phyloP scores from a whole-genome alignment of 768 basidiomycete genomes.

The Mycena polygramma region DNA sequence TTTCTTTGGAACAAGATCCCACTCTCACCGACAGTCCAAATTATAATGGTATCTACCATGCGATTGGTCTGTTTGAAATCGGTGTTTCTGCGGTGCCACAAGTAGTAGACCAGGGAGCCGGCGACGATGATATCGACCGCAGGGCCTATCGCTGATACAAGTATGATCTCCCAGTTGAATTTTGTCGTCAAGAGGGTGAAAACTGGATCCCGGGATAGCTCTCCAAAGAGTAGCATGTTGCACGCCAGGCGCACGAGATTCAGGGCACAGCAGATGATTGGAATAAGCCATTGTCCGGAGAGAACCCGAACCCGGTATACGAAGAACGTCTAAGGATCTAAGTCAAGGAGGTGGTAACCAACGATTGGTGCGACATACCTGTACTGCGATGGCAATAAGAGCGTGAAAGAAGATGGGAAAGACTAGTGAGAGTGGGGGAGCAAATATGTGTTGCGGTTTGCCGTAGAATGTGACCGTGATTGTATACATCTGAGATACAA shows the following conservation, averaged over 20 bases:
- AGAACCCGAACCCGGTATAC: background rate
- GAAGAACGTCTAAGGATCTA: conserved; percentile 1
- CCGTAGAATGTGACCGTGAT: conserved; percentile 4
- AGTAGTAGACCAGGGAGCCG: background rate
- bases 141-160: background rate
- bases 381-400: background rate
- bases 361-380: background rate
- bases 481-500: conserved; percentile 1
- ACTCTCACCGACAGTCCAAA: conserved; percentile 9
- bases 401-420: background rate
- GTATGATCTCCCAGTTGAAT: background rate
- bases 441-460: background rate
- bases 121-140: background rate
- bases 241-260: conserved; percentile 1
- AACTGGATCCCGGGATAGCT: background rate
- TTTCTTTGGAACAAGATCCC: background rate
- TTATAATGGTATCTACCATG: conserved; percentile 8
- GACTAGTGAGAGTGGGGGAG: background rate
- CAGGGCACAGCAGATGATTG: background rate
- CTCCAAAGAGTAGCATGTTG: background rate
- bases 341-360: background rate
- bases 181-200: background rate
- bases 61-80: conserved; percentile 7
- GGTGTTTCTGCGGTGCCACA: conserved; percentile 1
- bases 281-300: background rate